Conservation (phyloP, 2,329 filamentous ascomycete species). For the Phialocephala subalpina region DNA sequence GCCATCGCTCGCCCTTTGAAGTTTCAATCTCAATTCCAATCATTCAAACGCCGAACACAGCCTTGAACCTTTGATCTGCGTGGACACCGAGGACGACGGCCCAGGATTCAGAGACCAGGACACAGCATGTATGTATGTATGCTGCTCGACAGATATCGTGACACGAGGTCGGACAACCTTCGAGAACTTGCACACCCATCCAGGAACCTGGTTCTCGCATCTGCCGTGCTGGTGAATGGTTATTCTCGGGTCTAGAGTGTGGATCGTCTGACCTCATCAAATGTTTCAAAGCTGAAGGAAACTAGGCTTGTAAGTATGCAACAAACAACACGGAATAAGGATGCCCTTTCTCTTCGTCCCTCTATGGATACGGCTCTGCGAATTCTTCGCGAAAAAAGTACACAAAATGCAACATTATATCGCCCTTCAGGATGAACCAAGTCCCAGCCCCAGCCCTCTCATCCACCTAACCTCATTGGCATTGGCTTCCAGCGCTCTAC, state of each 20-base stretch:
- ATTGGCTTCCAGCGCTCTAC: constrained; percentile 76
- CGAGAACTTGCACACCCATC: not conserved
- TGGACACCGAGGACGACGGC: not conserved
- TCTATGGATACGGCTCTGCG: not conserved
- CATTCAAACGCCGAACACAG: constrained; percentile 2
- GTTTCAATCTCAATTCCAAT: not conserved
- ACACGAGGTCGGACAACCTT: constrained; percentile 15
- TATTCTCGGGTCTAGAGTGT: constrained; percentile 10
- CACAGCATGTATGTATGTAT: not conserved
- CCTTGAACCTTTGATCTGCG: constrained; percentile 13
- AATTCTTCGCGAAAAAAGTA: constrained; percentile 9
- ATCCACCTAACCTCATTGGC: constrained; percentile 38
- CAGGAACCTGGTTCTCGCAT: constrained; percentile 9
- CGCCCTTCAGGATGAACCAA: constrained; percentile 23
- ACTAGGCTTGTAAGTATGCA: constrained; percentile 1
- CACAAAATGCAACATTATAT: constrained; percentile 13
- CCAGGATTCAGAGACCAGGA: constrained; percentile 11
- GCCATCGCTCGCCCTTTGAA: constrained; percentile 5
- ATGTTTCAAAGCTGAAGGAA: constrained; percentile 4
- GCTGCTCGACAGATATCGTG: not conserved
- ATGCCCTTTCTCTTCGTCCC: not conserved
- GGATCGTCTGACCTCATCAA: constrained; percentile 17
- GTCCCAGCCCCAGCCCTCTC: constrained; percentile 32
- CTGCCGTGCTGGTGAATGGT: not conserved
- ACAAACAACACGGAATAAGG: constrained; percentile 9